Conservation (phyloP, 129 eudicot species). For the Sambucus nigra region DNA sequence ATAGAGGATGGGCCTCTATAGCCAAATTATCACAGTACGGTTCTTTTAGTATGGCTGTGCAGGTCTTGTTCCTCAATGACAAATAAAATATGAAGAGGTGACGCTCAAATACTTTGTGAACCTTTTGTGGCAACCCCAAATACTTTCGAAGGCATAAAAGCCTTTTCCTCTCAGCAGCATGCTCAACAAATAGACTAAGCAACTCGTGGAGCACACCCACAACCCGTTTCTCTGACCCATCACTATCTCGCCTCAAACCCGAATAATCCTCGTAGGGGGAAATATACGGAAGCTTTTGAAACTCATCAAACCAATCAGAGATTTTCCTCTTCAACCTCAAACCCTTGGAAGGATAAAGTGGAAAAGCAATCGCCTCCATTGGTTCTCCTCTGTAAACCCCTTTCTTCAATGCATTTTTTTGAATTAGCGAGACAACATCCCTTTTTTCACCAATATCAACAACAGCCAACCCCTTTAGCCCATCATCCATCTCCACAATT, state of each 20-base stretch:
- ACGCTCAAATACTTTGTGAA: conserved; percentile 80
- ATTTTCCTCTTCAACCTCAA: conserved; percentile 68
- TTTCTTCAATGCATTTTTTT: conserved; percentile 46
- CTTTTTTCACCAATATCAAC: conserved; percentile 14
- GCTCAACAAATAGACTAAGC: conserved; percentile 73
- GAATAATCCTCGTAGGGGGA: conserved; percentile 59
- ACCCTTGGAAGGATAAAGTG: conserved; percentile 70
- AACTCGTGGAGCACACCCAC: conserved; percentile 77
- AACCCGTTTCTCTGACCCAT: conserved; percentile 71
- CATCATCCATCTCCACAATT: conserved; percentile 65
- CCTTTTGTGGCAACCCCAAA: conserved; percentile 72
- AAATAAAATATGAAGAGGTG: conserved; percentile 70
- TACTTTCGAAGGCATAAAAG: conserved; percentile 53
- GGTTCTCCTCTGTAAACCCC: conserved; percentile 30
- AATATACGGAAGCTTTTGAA: conserved; percentile 62
- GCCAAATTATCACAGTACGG: conserved; percentile 44
- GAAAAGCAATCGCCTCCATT: conserved; percentile 45
- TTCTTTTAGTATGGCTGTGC: conserved; percentile 71
- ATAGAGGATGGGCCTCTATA: conserved; percentile 59
- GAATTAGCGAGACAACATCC: conserved; percentile 36
- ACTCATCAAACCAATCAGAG: conserved; percentile 58
- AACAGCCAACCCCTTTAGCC: conserved; percentile 60
- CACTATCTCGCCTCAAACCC: conserved; percentile 43
- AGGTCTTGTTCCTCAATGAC: conserved; percentile 57
- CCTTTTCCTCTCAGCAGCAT: conserved; percentile 65